Conservation (phyloP, 352 stramenopile genomes). For the Phytophthora cajani region DNA sequence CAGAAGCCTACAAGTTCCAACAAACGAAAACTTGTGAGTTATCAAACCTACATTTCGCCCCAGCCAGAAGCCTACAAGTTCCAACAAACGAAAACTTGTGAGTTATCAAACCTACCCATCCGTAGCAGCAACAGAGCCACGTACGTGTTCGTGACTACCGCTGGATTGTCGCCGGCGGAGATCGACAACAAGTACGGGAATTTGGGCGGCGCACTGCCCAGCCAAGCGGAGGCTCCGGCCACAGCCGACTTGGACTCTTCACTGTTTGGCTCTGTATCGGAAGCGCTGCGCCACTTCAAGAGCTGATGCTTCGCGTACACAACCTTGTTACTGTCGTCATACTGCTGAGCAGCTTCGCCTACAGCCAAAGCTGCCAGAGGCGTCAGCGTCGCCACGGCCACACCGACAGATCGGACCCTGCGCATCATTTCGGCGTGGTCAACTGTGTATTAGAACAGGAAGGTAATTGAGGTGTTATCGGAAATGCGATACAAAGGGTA, state of each 20-base stretch:
- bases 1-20: constrained; percentile 29
- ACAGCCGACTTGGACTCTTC: constrained; percentile 8
- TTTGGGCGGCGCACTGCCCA: constrained; percentile 55
- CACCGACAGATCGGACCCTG: constrained; percentile 15
- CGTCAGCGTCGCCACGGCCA: constrained; percentile 32
- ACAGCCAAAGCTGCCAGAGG: constrained; percentile 34
- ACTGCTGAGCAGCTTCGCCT: constrained; percentile 51
- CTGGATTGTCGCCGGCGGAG: constrained; percentile 61
- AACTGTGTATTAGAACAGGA: constrained; percentile 8
- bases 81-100: constrained; percentile 2
- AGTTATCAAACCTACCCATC: not conserved
- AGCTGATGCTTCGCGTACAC: constrained; percentile 54
- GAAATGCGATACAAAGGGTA: constrained; percentile 13
- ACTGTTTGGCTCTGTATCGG: not conserved
- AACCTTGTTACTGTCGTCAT: constrained; percentile 42
- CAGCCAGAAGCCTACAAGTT: constrained; percentile 29
- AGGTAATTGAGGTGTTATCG: not conserved
- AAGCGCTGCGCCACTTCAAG: constrained; percentile 16
- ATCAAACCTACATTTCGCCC: constrained; percentile 2
- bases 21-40: not conserved
- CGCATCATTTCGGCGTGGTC: constrained; percentile 24
- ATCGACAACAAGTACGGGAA: constrained; percentile 75
- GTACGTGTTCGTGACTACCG: constrained; percentile 38
- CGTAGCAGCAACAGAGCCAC: not conserved
- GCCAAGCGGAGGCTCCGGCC: constrained; percentile 38